Percentiles rank a stretch among this genome's conserved stretches.
Evolutionary conservation across 2,329 filamentous ascomycete genomes (phyloP).

Genomic region (Truncatella angustata): DNA sequence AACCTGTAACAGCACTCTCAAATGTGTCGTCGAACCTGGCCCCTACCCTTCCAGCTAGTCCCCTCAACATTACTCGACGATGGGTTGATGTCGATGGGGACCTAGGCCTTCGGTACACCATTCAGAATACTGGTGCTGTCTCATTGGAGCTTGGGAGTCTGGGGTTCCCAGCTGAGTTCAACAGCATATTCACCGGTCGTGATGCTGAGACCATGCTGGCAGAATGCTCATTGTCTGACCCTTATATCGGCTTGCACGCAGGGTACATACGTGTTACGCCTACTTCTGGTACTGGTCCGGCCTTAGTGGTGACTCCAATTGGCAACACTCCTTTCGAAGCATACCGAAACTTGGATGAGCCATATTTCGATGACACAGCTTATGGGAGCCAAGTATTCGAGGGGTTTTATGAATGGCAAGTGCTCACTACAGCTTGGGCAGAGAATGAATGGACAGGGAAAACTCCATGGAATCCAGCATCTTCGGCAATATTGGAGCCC

Average conservation of each 20-base stretch:
- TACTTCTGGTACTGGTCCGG: constrained; percentile 49
- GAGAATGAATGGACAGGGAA: constrained; percentile 52
- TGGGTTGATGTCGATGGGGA: constrained; percentile 50
- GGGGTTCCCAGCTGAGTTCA: constrained; percentile 59
- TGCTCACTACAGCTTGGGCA: constrained; percentile 51
- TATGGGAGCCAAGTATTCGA: constrained; percentile 58
- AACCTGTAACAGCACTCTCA: constrained; percentile 30
- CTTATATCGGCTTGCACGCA: constrained; percentile 58
- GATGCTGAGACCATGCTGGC: constrained; percentile 45
- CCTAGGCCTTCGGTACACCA: constrained; percentile 49
- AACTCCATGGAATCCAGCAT: constrained; percentile 54
- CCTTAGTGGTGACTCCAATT: constrained; percentile 54
- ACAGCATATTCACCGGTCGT: constrained; percentile 58
- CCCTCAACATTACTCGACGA: constrained; percentile 46
- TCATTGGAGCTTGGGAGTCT: constrained; percentile 54
- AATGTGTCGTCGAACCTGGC: constrained; percentile 33
- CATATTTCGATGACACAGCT: constrained; percentile 31
- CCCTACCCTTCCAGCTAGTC: constrained; percentile 37
- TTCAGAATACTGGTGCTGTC: constrained; percentile 40
- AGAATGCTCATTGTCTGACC: constrained; percentile 55
- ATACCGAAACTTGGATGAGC: constrained; percentile 51
- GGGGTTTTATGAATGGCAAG: constrained; percentile 60
- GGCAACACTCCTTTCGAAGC: constrained; percentile 49
- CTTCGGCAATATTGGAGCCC: constrained; percentile 41
- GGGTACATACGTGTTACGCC: constrained; percentile 55